Evolutionary conservation across 106 monocot genomes (phyloP).

Genomic region (Alisma plantagoaquatica): DNA sequence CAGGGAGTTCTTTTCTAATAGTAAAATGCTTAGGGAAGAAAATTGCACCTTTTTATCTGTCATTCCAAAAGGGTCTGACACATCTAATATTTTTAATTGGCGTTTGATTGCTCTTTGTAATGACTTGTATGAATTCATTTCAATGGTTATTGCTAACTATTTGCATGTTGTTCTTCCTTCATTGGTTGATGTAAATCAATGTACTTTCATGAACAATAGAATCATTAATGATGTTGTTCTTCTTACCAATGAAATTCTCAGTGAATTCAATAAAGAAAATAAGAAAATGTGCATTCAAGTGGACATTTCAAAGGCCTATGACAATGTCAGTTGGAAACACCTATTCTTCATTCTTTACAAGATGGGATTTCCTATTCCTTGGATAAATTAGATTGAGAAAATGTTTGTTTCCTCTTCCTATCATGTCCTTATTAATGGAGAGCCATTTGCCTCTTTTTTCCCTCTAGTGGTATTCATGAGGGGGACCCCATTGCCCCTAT

Average conservation of each 20-base stretch:
- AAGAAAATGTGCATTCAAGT: neutral
- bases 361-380: neutral
- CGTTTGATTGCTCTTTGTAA: neutral
- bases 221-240: neutral
- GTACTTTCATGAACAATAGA: too few species aligned
- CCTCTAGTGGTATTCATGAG: too few species aligned
- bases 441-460: too few species aligned
- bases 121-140: neutral
- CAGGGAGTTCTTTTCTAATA: too few species aligned
- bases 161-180: neutral
- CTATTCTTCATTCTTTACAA: neutral
- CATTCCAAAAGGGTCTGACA: too few species aligned
- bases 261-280: neutral
- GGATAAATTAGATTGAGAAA: neutral
- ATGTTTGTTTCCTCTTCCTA: neutral
- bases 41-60: too few species aligned
- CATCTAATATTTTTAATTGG: neutral
- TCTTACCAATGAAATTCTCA: neutral
- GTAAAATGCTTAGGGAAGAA: too few species aligned
- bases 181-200: neutral
- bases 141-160: neutral
- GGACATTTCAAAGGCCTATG: neutral
- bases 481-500: too few species aligned
- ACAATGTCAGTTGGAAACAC: neutral
- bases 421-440: too few species aligned